Evolutionary conservation across 2,329 filamentous ascomycete genomes (phyloP), one percentile per base, ranked within the genome.

Genomic region (Diaporthe ilicicola): DNA sequence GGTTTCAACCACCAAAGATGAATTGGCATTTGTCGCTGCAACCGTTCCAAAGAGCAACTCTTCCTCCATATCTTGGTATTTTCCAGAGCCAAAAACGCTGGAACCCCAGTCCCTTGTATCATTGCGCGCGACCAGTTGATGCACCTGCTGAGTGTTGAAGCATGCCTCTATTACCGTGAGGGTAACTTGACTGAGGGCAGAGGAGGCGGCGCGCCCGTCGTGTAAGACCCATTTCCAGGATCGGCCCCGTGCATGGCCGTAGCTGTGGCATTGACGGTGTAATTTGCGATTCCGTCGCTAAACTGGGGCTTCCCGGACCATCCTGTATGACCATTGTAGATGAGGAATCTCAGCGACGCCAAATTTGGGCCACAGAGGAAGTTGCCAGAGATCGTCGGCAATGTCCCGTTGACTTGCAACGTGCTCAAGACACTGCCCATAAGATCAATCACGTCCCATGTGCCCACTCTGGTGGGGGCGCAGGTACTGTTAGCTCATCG

Each of bases 281-380:
- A n/a, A 8, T 32, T 19, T 3, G 46, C n/a, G 12, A 22, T 2
- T 17, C 37, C 37, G 37, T 48, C 12, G 46, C 8, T 13, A 4
- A 24, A 17, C n/a, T n/a, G 19, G 17, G 56, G 15, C 39, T 22
- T 8, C 12, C 56, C 27, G 24, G 22, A 19, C 32, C 61, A n/a
- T n/a, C 70, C 69, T 22, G 17, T 44, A 12, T 54, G 53, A 17
- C 70, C 70, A n/a, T 72, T 44, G 44, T 72, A 72, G 34, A 72
- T 32, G 39, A 72, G 22, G 2, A 72, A 9, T 3, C n/a, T 34
- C 27, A 72, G 27, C 5, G 24, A 29, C 34, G 44, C 59, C 2
- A 15, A 7, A 22, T 66, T 67, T 27, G 44, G 46, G 10, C 70
- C 70, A 37, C 70, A 72, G 1, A 48, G 17, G 34, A 70, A 61